phyloP scores from a whole-genome alignment of 1,284 basidiomycete genomes.

The Porogramme epimiltina region DNA sequence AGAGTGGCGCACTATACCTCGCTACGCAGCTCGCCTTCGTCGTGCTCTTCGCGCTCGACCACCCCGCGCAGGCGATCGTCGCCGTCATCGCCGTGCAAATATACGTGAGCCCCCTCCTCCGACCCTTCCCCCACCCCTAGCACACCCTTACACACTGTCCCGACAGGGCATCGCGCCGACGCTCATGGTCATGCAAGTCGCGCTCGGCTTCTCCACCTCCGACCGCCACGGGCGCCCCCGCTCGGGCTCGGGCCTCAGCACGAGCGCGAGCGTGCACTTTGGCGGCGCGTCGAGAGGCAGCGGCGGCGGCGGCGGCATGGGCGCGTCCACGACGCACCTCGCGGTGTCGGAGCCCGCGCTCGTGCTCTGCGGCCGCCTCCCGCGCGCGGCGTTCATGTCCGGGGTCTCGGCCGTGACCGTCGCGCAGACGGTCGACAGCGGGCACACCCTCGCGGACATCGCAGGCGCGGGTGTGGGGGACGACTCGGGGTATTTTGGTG shows the following conservation, averaged over 20 bases:
- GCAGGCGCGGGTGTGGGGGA: too few relatives aligned
- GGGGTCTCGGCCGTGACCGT: neutral
- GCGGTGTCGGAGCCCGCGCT: neutral
- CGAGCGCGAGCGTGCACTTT: neutral
- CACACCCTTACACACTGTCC: neutral
- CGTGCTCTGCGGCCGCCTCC: too few relatives aligned
- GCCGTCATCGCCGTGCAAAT: conserved; percentile 40
- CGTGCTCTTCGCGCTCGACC: conserved; percentile 34
- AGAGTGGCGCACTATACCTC: conserved; percentile 43
- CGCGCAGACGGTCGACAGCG: neutral
- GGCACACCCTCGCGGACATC: neutral
- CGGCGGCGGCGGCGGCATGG: neutral
- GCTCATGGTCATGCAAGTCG: conserved; percentile 19
- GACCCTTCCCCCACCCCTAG: neutral
- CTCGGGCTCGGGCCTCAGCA: neutral
- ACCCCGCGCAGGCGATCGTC: conserved; percentile 37
- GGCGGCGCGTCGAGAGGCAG: neutral
- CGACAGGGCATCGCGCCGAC: conserved; percentile 17
- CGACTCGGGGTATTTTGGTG: too few relatives aligned
- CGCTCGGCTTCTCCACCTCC: conserved; percentile 5
- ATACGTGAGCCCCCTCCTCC: conserved; percentile 32
- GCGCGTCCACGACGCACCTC: neutral
- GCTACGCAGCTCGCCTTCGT: conserved; percentile 41
- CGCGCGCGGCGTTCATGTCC: neutral
- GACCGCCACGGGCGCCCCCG: neutral